These are phyloP conservation scores for Climacium dendroides DNA, from an alignment of 225 moss, liverwort and hornwort genomes.

Conservation along the genomic window DNA sequence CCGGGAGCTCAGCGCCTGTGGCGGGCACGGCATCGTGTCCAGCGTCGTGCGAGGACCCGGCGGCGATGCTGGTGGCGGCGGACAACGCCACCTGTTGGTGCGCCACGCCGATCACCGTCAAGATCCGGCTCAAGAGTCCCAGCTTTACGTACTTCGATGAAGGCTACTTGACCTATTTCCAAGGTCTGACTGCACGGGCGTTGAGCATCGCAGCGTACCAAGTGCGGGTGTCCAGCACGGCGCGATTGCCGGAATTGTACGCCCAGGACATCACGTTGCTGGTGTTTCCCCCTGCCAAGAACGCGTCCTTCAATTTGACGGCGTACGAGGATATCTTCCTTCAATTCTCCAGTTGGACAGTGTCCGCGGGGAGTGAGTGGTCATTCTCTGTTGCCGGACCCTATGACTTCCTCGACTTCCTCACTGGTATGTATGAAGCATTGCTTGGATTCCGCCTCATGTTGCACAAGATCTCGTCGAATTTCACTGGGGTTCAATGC, in stretches of 20 bases:
- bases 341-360: conserved; percentile 14
- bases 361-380: conserved; percentile 16
- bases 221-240: not conserved
- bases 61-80: not conserved
- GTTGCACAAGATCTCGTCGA: not conserved
- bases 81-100: conserved; percentile 13
- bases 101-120: conserved; percentile 18
- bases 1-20: not conserved
- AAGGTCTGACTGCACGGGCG: not conserved
- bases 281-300: conserved; percentile 7
- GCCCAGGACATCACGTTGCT: conserved; percentile 16
- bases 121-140: conserved; percentile 35
- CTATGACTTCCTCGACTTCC: conserved; percentile 18
- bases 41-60: not conserved
- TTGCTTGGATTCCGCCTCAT: not conserved
- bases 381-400: conserved; percentile 27
- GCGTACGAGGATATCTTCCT: not conserved
- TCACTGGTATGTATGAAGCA: not conserved
- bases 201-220: not conserved
- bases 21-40: not conserved
- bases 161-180: not conserved
- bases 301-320: not conserved
- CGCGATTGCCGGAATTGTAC: not conserved
- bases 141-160: conserved; percentile 30
- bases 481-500: not conserved